Conservation (phyloP, 108 stramenopile species). For the Nannochloropsis gaditana region DNA sequence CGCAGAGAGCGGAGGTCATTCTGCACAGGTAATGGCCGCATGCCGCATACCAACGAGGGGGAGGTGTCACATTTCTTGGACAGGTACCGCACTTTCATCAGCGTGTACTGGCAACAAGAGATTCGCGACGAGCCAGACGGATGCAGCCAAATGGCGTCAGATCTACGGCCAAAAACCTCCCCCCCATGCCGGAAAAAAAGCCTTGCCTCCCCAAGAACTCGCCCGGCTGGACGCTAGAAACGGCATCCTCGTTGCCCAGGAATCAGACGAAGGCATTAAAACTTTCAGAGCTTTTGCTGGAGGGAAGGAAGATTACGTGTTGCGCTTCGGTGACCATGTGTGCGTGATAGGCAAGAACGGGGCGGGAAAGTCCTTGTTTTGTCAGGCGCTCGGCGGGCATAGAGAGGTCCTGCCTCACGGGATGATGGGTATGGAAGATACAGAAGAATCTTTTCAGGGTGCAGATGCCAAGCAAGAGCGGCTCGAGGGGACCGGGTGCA, state of each 20-base stretch:
- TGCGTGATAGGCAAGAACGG: neutral
- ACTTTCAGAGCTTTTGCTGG: neutral
- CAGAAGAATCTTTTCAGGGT: neutral
- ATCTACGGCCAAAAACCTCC: neutral
- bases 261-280: neutral
- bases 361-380: neutral
- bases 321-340: neutral
- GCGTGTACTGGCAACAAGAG: neutral
- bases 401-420: neutral
- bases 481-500: neutral
- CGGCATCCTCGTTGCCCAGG: neutral
- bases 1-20: too few relatives aligned
- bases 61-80: too few relatives aligned
- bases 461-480: neutral
- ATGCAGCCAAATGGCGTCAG: neutral
- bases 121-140: neutral
- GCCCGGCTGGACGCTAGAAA: neutral
- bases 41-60: too few relatives aligned
- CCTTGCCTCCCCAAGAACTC: neutral
- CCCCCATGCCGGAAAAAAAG: neutral
- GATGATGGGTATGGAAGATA: neutral
- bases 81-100: too few relatives aligned
- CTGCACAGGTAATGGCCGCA: too few relatives aligned
- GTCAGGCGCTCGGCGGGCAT: neutral
- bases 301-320: neutral